phyloP scores from a whole-genome alignment of 2,329 filamentous ascomycete species.

The Tolypocladium endophyticum region DNA sequence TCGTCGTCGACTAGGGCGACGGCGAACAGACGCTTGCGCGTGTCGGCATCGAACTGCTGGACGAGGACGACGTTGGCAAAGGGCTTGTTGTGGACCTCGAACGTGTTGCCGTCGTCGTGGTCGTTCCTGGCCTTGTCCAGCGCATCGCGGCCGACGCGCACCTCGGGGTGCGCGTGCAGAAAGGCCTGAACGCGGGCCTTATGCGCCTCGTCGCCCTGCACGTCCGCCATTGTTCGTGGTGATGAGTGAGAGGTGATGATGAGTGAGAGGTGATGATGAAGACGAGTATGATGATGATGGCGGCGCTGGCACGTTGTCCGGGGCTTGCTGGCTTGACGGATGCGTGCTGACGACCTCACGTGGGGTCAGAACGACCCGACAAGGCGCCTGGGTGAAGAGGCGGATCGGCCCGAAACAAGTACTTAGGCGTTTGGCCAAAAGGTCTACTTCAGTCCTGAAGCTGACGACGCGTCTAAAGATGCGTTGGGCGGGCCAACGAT shows the following conservation, averaged over 20 bases:
- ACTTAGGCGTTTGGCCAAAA: neutral
- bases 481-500: neutral
- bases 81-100: conserved; percentile 8
- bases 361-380: neutral
- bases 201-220: neutral
- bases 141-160: conserved; percentile 7
- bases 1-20: conserved; percentile 5
- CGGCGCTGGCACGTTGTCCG: neutral
- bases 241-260: neutral
- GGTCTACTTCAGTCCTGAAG: neutral
- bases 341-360: neutral
- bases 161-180: conserved; percentile 5
- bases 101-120: conserved; percentile 5
- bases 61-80: conserved; percentile 5
- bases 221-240: neutral
- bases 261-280: neutral
- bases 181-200: conserved; percentile 1
- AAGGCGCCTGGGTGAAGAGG: neutral
- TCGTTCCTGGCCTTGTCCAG: conserved; percentile 2
- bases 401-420: neutral
- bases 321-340: neutral
- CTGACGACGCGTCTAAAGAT: neutral
- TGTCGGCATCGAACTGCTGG: conserved; percentile 7
- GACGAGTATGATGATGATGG: neutral
- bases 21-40: conserved; percentile 5